phyloP scores from a whole-genome alignment of 306 rosid genomes.

The Astragalus glycyphyllos region DNA sequence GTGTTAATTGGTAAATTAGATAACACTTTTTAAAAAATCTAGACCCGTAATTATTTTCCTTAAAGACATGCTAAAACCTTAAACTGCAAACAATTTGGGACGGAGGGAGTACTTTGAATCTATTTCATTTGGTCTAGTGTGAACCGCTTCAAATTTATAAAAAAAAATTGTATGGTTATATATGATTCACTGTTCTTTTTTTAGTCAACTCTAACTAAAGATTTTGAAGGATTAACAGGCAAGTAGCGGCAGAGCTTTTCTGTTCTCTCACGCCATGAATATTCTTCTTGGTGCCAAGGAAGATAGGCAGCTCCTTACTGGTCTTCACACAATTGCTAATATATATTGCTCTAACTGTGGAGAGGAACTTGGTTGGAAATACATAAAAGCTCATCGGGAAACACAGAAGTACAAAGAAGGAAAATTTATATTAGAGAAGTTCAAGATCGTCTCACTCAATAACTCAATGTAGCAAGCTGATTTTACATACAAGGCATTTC shows the following conservation, averaged over 20 bases:
- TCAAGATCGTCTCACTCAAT: constrained; percentile 52
- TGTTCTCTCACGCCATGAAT: constrained; percentile 65
- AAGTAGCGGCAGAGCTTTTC: constrained; percentile 67
- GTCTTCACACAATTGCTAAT: constrained; percentile 63
- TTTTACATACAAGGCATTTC: neutral
- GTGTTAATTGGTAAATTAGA: too few relatives aligned
- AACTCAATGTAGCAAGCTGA: constrained; percentile 3
- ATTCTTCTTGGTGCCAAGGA: constrained; percentile 49
- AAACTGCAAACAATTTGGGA: too few relatives aligned
- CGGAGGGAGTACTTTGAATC: too few relatives aligned
- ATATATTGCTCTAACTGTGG: constrained; percentile 61
- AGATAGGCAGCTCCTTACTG: constrained; percentile 56
- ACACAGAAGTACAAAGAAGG: constrained; percentile 74
- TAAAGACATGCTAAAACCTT: too few relatives aligned
- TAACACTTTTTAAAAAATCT: too few relatives aligned
- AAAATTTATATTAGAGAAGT: constrained; percentile 59
- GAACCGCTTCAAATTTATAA: too few relatives aligned
- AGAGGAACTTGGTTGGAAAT: constrained; percentile 68
- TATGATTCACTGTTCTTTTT: too few relatives aligned
- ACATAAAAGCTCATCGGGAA: constrained; percentile 56
- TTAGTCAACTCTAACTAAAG: neutral
- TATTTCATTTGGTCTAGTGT: too few relatives aligned
- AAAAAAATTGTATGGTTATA: too few relatives aligned
- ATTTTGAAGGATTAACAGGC: constrained; percentile 48
- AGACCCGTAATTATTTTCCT: too few relatives aligned